Evolutionary conservation across 2,329 filamentous ascomycete genomes (phyloP), one percentile per base, ranked within the genome.

Genomic region (Alternaria triticimaculans): DNA sequence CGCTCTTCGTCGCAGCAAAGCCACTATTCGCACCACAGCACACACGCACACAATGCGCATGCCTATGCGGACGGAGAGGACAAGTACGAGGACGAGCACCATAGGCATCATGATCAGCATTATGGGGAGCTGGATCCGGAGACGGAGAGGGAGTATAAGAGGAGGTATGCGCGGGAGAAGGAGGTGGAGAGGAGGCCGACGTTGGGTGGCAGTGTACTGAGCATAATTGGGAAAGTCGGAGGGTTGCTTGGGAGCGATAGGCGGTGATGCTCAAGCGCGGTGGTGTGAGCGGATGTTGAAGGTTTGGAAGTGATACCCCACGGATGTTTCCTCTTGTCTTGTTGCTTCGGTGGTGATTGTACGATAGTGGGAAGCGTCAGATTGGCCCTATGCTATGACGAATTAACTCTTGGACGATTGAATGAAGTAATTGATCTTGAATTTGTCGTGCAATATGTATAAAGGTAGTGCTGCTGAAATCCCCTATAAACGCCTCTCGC

Each of bases 161-260:
- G 25, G 26, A 56, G 63, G 28, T 73, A 70, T 45, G 63, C 66
- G 6, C 64, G 55, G 58, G 64, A 71, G 25, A 61, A 60, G 55
- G 64, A 66, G 33, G 18, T 72, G 18, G 72, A 76, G 62, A 63
- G 64, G 5, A 55, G 76, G 55, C 76, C 76, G 5, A 76, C 76
- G 45, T 53, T 77, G 10, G 76, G 76, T 1, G 75, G 66, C 3
- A 75, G 73, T 57, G 28, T 76, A 59, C 62, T 71, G 53, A 70
- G 61, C 44, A 18, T 64, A 30, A 45, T 71, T 12, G 64, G 59
- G 30, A 71, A 65, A 48, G 45, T 70, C n/a, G 65, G 67, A 4
- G 58, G 49, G 46, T 23, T 50, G 11, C 49, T 70, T 53, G 60
- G 66, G 12, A 50, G 51, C 18, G 66, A 65, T 15, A 56, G 67